Evolutionary conservation across 129 eudicot genomes (phyloP), one percentile per base, ranked within the genome.

Genomic region (Silybum marianum): DNA sequence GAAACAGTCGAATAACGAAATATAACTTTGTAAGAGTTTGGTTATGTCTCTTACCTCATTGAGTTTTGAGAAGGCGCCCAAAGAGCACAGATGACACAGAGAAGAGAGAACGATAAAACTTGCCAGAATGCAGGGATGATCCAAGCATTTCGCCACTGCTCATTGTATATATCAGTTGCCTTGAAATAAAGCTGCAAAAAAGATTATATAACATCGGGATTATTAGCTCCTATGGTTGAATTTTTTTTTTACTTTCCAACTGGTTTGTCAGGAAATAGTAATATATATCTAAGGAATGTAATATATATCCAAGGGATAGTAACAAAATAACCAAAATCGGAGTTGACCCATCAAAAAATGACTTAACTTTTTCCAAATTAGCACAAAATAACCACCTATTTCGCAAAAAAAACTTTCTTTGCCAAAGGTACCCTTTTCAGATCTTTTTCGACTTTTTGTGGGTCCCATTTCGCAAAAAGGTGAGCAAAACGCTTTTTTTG

Each of bases 71-170:
- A 92, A 13, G 97, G 97, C 10, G 95, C 95, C 97, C 97, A 92
- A 16, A 92, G 97, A 81, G 89, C 92, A 81, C 97, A 90, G 44
- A 92, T 90, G 83, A 92, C 87, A 58, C 91, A 88, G 16, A 92
- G 83, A 63, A 92, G 88, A 77, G 93, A 92, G 85, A 90, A 90
- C 16, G 97, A 90, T 44, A 92, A 68, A 22, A 92, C 89, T 42
- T 92, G 95, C 95, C 97, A 92, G 84, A 92, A 90, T 71, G 97
- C 95, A 76, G 97, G 93, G 77, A 92, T 88, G 85, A 92, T 88
- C 97, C 97, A 92, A 39, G 93, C 97, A 80, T 88, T 90, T 82
- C 86, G 90, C 95, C 97, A 92, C 51, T 70, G 95, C 90, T 90
- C 93, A 68, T 90, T 92, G 89, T 88, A 92, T 67, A 72, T 86